phyloP scores from a whole-genome alignment of 2,329 filamentous ascomycete species.

The Botrytis aclada region DNA sequence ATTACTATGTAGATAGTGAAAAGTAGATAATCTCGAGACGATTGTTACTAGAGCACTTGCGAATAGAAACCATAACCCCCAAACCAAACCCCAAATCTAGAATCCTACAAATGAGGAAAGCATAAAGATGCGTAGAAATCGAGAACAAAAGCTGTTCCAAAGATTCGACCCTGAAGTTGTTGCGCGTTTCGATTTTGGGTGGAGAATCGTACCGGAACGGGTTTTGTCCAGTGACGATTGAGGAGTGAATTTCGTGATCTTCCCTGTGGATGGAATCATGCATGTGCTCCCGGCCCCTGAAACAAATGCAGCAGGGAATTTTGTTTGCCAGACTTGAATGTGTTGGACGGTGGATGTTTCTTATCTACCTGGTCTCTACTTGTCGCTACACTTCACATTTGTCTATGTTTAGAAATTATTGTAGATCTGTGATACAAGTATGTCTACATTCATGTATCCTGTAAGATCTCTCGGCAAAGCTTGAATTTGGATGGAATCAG shows the following conservation, averaged over 20 bases:
- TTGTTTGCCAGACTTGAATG: background rate
- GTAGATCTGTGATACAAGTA: background rate
- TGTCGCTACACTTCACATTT: background rate
- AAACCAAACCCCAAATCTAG: background rate
- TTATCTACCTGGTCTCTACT: background rate
- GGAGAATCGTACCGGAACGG: background rate
- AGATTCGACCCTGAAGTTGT: background rate
- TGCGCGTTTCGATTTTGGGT: background rate
- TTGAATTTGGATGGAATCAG: background rate
- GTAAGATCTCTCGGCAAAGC: background rate
- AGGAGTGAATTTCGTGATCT: background rate
- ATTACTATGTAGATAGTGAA: too few species aligned
- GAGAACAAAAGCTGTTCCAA: background rate
- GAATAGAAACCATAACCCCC: background rate
- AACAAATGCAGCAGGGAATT: background rate
- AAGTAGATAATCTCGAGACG: background rate
- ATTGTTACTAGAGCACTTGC: background rate
- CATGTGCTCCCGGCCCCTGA: background rate
- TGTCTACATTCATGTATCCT: background rate
- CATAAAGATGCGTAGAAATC: background rate
- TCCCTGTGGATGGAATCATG: background rate
- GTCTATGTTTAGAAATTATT: fast-evolving
- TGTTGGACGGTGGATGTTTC: background rate
- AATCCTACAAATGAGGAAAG: background rate
- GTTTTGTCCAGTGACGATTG: background rate